Percentiles rank a stretch among this genome's conserved stretches.
Evolutionary conservation across 495 filamentous ascomycete genomes (phyloP).

Genomic region (Lasiosphaeria ovina): DNA sequence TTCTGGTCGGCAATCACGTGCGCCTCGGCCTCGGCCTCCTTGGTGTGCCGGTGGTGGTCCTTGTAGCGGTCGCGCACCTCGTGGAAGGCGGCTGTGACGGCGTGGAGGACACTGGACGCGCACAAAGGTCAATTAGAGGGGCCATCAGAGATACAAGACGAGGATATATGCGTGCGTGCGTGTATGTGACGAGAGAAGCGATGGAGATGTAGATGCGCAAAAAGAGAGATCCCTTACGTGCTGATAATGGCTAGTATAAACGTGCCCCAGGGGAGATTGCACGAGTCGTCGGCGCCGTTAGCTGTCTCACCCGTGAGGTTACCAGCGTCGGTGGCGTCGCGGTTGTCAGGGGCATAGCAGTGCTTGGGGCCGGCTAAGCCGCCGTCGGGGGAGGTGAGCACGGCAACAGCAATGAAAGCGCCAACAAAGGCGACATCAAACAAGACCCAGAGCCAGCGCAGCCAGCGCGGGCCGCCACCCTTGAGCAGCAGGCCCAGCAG

Average conservation of each 20-base stretch:
- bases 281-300: conserved; percentile 6
- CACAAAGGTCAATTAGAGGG: not conserved
- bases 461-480: conserved; percentile 18
- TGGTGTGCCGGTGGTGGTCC: not conserved
- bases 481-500: conserved; percentile 21
- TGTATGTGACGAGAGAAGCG: too few species aligned
- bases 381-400: conserved; percentile 31
- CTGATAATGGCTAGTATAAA: conserved; percentile 16
- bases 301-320: conserved; percentile 13
- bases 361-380: conserved; percentile 25
- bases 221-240: conserved; percentile 6
- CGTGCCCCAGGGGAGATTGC: conserved; percentile 16
- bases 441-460: conserved; percentile 31
- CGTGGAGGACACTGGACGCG: conserved; percentile 6
- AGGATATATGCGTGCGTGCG: too few species aligned
- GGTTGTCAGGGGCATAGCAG: conserved; percentile 8
- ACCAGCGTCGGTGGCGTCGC: conserved; percentile 9
- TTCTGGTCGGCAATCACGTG: too few species aligned
- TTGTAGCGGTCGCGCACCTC: conserved; percentile 15
- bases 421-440: conserved; percentile 32
- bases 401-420: conserved; percentile 35
- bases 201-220: too few species aligned
- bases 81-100: conserved; percentile 27
- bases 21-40: not conserved
- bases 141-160: too few species aligned